Conservation (phyloP, 2,329 filamentous ascomycete genomes). For the Chaetomiaceae sp. region DNA sequence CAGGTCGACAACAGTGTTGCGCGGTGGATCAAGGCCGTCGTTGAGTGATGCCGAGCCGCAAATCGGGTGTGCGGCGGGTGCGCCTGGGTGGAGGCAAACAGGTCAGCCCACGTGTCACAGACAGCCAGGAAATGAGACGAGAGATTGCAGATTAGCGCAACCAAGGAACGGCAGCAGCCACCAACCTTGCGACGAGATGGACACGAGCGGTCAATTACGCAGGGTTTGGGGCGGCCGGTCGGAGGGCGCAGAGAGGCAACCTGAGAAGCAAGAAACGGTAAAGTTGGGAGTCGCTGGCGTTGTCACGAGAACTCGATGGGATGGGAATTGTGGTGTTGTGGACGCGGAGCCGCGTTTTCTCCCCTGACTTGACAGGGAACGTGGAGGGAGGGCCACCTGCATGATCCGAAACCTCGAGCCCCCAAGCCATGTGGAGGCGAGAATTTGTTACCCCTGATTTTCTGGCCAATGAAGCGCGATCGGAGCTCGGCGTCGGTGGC, state of each 20-base stretch:
- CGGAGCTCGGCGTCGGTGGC: not conserved
- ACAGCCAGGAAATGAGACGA: slow-evolving; percentile 5
- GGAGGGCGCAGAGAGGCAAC: not conserved
- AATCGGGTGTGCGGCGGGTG: not conserved
- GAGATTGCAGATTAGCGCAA: slow-evolving; percentile 2
- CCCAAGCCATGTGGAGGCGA: slow-evolving; percentile 4
- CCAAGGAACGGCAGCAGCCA: not conserved
- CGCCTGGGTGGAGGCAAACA: not conserved
- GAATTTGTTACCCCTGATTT: slow-evolving; percentile 21
- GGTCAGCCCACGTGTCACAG: slow-evolving; percentile 1
- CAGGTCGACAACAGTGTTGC: not conserved
- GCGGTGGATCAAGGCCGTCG: not conserved
- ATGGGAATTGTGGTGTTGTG: slow-evolving; percentile 5
- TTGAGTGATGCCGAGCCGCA: not conserved
- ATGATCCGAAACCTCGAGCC: slow-evolving; percentile 14
- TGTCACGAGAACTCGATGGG: not conserved
- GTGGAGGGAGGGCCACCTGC: slow-evolving; percentile 8
- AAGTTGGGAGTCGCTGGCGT: too few species aligned
- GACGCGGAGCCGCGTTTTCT: slow-evolving; percentile 16
- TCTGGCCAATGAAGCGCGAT: slow-evolving; percentile 11
- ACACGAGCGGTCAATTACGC: not conserved
- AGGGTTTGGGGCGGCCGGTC: too few species aligned
- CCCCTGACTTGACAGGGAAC: slow-evolving; percentile 13
- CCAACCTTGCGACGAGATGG: not conserved
- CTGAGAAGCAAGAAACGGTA: too few species aligned